Base-by-base conservation (phyloP, 768 basidiomycete species). In the Amanita rubescens region DNA sequence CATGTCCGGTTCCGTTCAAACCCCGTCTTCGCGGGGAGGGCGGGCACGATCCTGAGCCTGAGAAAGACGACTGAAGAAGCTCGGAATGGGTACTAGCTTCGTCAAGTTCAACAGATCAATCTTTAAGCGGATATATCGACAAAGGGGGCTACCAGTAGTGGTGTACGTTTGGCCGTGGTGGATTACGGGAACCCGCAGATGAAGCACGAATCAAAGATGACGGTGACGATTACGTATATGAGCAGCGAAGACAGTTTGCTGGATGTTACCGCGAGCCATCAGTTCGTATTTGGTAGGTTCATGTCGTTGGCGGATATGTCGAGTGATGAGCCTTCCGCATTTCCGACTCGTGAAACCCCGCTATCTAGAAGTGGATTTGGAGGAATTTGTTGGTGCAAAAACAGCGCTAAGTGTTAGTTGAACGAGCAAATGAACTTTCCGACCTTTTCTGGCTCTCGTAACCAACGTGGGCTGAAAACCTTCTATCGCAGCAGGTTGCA, bases 31-130 rank as follows among this genome's bases (percentile, higher is more conserved):
- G 80, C 0, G 91, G 90, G 0, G 86, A 87, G 47, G 87, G 86
- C 2, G 92, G 92, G 2, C 95, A 98, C 65, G 89, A 96, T 57
- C 91, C 94, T n/a, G n/a, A n/a, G n/a, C n/a, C n/a, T 2, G 90
- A 94, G 60, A 94, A 98, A 65, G 95, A 98, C 60, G 94, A 94
- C 0, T 74, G 62, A 81, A 86, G 63, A 97, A 99, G 68, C 60
- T 96, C 19, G 79, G 81, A 45, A 73, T 82, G 57, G 92, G 88
- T 67, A 69, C 67, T 65, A 85, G 84, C 1, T 97, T 87, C 64
- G 95, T 94, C 3, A 87, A 92, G 66, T 92, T 88, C 65, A 85
- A 83, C 55, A 94, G 97, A 70, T 82, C 85, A 3, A 87, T 97
- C 32, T 93, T 96, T 60, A 92, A 94, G 65, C 77, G 90, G 25